Evolutionary conservation across 139 green algal species (phyloP).

Genomic region (Gonium pectorale): DNA sequence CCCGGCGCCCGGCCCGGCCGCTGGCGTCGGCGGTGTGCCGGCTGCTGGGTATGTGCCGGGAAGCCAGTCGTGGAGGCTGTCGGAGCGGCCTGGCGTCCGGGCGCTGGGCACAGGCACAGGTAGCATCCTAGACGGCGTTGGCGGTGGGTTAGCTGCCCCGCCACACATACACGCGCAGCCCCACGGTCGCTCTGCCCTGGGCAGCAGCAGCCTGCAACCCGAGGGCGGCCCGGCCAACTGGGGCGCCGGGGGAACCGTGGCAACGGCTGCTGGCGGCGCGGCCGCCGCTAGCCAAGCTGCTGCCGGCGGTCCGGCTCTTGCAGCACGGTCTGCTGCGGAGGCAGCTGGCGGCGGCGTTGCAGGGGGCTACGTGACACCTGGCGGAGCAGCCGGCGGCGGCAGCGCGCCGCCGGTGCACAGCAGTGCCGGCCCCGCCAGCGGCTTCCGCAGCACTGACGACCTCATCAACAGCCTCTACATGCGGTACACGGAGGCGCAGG

Average conservation of each 20-base stretch:
- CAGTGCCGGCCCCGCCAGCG: not conserved
- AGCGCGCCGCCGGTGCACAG: not conserved
- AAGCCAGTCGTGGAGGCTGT: not conserved
- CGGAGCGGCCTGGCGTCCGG: not conserved
- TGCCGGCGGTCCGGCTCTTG: too few species aligned
- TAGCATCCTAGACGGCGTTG: conserved; percentile 1
- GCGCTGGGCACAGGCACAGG: not conserved
- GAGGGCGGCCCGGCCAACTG: too few species aligned
- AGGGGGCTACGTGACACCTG: not conserved
- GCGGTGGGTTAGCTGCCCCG: too few species aligned
- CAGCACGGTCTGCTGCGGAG: not conserved
- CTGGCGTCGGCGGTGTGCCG: too few species aligned
- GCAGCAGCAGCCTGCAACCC: conserved; percentile 2
- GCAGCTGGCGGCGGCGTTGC: not conserved
- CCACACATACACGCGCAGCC: not conserved
- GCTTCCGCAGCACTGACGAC: conserved; percentile 39
- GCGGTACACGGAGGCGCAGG: conserved; percentile 56
- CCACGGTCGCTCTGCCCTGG: too few species aligned
- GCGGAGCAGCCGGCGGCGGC: too few species aligned
- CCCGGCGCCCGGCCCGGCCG: too few species aligned
- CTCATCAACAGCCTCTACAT: conserved; percentile 51
- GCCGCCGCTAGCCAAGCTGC: not conserved
- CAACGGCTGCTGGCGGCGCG: not conserved
- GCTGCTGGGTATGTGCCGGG: too few species aligned
- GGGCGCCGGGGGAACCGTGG: too few species aligned